Evolutionary conservation across 306 rosid genomes (phyloP), one percentile per base, ranked within the genome.

Genomic region (Oxytropis ochrocephala): DNA sequence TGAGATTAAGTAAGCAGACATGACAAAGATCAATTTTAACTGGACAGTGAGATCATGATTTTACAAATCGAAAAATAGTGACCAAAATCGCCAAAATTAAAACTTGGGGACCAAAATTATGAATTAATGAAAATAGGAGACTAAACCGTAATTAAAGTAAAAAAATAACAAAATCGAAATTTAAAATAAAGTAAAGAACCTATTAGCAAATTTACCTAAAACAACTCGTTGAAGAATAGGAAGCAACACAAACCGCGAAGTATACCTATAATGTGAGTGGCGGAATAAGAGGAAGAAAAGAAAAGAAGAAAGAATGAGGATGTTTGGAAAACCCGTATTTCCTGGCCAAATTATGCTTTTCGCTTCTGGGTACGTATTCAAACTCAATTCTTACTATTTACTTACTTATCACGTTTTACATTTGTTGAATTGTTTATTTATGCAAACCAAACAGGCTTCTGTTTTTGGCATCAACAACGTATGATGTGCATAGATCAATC

Each of bases 401-500:
- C 18, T 5, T 8, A 17, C 9, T 7, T 9, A 8, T 14, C 10
- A 46, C 14, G 27, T 14, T 58, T 32, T 5, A 13, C 64, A 3
- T 33, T 12, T 7, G 6, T 52, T 69, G 10, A 65, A 16, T 46
- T 24, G 60, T 41, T 14, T 11, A 29, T 27, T 11, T 7, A 42
- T 19, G 16, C 10, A 44, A 42, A 30, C 30, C 27, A 11, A 44
- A 55, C 75, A 82, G 86, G 81, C n/a, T 82, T 66, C n/a, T 82
- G 38, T 79, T 82, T 29, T 75, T 82, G 35, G 78, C 83, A 12
- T 52, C 86, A 16, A 78, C 83, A 16, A 78, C 79, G 2, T 82
- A 82, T 32, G 86, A 82, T 52, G 86, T 82, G 10, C 86, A 82
- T 29, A 75, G 83, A 67, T 82, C 83, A 19, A 82, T 82, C 57